Conservation (phyloP, 2,329 filamentous ascomycete genomes). For the Blumeria hordei region DNA sequence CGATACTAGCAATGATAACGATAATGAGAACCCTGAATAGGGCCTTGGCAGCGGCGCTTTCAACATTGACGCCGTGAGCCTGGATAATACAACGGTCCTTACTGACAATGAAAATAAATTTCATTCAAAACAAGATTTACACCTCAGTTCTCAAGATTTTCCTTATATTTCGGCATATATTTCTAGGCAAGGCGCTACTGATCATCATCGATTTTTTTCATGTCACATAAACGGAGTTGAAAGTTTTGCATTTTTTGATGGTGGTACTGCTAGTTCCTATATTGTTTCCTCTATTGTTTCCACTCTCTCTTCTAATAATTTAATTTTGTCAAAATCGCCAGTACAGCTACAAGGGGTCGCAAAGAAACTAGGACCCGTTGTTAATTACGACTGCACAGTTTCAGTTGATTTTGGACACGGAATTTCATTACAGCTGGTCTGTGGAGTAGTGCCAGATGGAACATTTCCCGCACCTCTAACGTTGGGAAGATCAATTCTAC, state of each 20-base stretch:
- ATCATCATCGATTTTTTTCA: not conserved
- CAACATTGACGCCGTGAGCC: not conserved
- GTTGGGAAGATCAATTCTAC: not conserved
- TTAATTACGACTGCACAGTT: not conserved
- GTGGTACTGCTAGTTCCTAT: not conserved
- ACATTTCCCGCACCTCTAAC: constrained; percentile 1
- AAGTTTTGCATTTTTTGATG: not conserved
- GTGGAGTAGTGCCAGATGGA: not conserved
- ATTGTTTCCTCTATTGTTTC: not conserved
- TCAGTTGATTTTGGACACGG: too few relatives aligned
- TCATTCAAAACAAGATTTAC: not conserved
- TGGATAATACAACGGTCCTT: not conserved
- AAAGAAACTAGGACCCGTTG: not conserved
- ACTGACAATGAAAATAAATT: not conserved
- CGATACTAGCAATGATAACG: not conserved
- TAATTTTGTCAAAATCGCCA: not conserved
- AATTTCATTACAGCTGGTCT: not conserved
- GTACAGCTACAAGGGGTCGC: not conserved
- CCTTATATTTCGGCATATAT: not conserved
- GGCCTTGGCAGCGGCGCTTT: not conserved
- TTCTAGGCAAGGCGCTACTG: not conserved
- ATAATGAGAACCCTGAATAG: not conserved
- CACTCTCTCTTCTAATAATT: not conserved
- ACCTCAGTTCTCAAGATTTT: not conserved
- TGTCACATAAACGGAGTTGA: not conserved